These are phyloP conservation scores for Fusarium nanum DNA, from an alignment of 2,329 filamentous ascomycete genomes.

Conservation along the genomic window DNA sequence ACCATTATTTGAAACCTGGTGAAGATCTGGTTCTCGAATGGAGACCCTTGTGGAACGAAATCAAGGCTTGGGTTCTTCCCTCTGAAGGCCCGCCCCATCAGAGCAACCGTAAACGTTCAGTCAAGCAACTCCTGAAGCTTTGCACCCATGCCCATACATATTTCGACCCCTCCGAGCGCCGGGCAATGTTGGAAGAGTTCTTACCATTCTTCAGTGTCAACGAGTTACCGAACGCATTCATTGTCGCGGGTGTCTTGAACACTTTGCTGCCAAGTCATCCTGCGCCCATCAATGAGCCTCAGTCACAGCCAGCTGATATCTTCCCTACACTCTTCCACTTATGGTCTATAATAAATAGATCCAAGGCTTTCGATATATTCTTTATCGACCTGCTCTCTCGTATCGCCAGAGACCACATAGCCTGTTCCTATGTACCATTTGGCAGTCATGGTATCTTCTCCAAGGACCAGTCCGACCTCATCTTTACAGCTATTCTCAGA, in stretches of 20 bases:
- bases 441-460: constrained; percentile 91
- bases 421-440: constrained; percentile 80
- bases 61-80: constrained; percentile 90
- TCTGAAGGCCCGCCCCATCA: constrained; percentile 79
- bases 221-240: constrained; percentile 90
- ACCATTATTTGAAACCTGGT: constrained; percentile 91
- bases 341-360: constrained; percentile 93
- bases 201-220: constrained; percentile 92
- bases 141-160: constrained; percentile 91
- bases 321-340: constrained; percentile 95
- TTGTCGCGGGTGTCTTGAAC: constrained; percentile 89
- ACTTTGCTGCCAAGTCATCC: constrained; percentile 87
- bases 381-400: constrained; percentile 92
- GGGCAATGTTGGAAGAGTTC: constrained; percentile 82
- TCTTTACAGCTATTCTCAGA: constrained; percentile 91
- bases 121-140: constrained; percentile 82
- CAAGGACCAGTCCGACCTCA: constrained; percentile 87
- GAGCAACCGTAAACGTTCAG: constrained; percentile 63
- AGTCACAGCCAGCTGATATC: constrained; percentile 89
- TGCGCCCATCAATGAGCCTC: constrained; percentile 74
- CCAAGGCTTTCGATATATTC: constrained; percentile 85
- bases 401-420: constrained; percentile 84
- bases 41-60: constrained; percentile 90
- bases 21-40: constrained; percentile 94
- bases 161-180: constrained; percentile 88